Evolutionary conservation across 495 filamentous ascomycete genomes (phyloP).

Genomic region (Hypoxylon fuscum): DNA sequence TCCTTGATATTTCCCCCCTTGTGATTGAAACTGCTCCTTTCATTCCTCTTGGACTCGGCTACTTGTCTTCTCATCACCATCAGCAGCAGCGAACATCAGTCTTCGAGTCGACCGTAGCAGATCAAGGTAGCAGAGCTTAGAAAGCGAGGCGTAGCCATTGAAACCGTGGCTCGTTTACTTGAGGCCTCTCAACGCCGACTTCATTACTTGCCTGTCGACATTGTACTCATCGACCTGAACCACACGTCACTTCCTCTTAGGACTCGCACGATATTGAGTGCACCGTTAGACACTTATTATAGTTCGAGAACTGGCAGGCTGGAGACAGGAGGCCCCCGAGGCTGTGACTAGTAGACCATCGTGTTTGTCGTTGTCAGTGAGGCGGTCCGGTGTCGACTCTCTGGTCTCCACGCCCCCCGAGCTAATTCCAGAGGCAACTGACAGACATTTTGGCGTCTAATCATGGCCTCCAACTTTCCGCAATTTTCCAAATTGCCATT

Average conservation of each 20-base stretch:
- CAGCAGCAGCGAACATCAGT: slow-evolving; percentile 3
- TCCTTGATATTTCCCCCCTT: slow-evolving; percentile 16
- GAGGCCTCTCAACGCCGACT: slow-evolving; percentile 21
- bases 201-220: slow-evolving; percentile 7
- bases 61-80: slow-evolving; percentile 9
- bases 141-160: slow-evolving; percentile 21
- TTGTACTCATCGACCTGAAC: slow-evolving; percentile 12
- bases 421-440: background rate
- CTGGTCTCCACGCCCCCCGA: slow-evolving; percentile 4
- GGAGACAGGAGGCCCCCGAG: slow-evolving; percentile 11
- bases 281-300: slow-evolving; percentile 9
- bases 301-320: slow-evolving; percentile 25
- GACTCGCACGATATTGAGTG: slow-evolving; percentile 17
- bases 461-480: slow-evolving; percentile 36
- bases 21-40: slow-evolving; percentile 29
- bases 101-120: slow-evolving; percentile 3
- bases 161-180: slow-evolving; percentile 20
- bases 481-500: slow-evolving; percentile 41
- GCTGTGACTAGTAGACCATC: slow-evolving; percentile 7
- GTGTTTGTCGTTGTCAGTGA: slow-evolving; percentile 22
- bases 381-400: slow-evolving; percentile 9
- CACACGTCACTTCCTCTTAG: slow-evolving; percentile 15
- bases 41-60: slow-evolving; percentile 21
- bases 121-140: slow-evolving; percentile 17
- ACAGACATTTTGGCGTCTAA: slow-evolving; percentile 13